Percentiles rank a stretch among this genome's conserved stretches.
Evolutionary conservation across 371 early-diverging fungal species (phyloP).

Genomic region (Syncephalis plumigaleata): DNA sequence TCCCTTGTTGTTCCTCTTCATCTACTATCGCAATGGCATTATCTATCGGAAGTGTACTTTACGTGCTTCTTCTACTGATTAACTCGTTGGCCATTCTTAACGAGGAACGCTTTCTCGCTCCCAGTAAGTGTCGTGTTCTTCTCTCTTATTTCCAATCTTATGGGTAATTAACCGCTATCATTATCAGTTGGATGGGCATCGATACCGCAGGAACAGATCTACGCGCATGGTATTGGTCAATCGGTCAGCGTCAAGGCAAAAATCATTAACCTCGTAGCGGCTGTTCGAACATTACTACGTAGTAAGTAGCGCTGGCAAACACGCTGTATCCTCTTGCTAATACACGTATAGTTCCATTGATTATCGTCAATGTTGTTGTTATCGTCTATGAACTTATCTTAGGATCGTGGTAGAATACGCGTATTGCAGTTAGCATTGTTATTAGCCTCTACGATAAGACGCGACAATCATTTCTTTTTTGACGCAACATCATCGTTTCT

Average conservation of each 20-base stretch:
- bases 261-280: conserved; percentile 75
- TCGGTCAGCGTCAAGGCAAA: conserved; percentile 57
- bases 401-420: conserved; percentile 27
- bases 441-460: too few species aligned
- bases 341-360: conserved; percentile 67
- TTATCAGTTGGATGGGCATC: neutral
- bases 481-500: too few species aligned
- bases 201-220: neutral
- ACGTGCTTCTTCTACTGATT: conserved; percentile 59
- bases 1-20: too few species aligned
- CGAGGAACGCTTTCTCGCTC: conserved; percentile 86
- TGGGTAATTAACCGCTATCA: too few species aligned
- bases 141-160: too few species aligned
- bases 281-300: conserved; percentile 79
- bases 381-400: conserved; percentile 70
- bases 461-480: too few species aligned
- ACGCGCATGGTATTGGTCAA: conserved; percentile 22
- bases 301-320: too few species aligned
- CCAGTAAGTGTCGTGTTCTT: conserved; percentile 44
- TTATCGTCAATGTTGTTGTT: conserved; percentile 62
- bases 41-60: conserved; percentile 27
- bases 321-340: too few species aligned
- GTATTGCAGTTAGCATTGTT: neutral
- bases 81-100: conserved; percentile 86
- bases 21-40: conserved; percentile 2